These are phyloP conservation scores for Penicillium sp. DNA, from an alignment of 2,329 filamentous ascomycete species.

Conservation along the genomic window DNA sequence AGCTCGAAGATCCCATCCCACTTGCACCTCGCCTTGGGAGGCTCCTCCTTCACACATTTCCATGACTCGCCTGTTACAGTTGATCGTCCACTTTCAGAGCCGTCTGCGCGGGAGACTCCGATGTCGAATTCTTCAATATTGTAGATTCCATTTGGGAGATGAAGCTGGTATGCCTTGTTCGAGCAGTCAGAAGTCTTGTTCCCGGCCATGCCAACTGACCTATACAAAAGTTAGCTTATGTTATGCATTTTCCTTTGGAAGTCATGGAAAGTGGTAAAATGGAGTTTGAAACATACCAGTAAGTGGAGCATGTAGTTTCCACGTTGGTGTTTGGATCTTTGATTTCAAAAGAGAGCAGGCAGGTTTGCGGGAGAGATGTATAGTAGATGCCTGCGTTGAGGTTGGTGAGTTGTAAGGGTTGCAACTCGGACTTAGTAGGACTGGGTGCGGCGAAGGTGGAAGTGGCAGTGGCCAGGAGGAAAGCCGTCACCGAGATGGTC, in stretches of 20 bases:
- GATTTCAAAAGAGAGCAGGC: conserved; percentile 8
- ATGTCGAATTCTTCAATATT: conserved; percentile 18
- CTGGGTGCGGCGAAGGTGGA: conserved; percentile 12
- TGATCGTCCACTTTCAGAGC: conserved; percentile 6
- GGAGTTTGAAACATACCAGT: conserved; percentile 13
- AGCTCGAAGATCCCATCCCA: conserved; percentile 20
- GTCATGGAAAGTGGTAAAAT: neutral
- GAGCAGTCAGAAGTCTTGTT: conserved; percentile 13
- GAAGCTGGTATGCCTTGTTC: conserved; percentile 13
- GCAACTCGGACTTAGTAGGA: neutral
- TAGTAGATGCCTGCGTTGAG: conserved; percentile 11
- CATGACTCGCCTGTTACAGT: conserved; percentile 10
- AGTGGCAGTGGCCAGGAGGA: conserved; percentile 11
- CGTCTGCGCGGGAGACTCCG: conserved; percentile 12
- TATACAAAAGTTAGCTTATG: neutral
- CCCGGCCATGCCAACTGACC: conserved; percentile 12
- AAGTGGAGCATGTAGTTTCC: conserved; percentile 9
- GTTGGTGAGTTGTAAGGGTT: conserved; percentile 11
- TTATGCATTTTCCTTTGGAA: neutral
- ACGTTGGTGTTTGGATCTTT: conserved; percentile 17
- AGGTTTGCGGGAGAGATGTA: conserved; percentile 7
- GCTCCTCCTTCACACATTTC: conserved; percentile 13
- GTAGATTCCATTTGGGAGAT: conserved; percentile 17
- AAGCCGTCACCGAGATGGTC: conserved; percentile 2
- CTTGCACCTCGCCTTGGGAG: conserved; percentile 8